phyloP scores from a whole-genome alignment of 2,329 filamentous ascomycete genomes.

The Calonectria fujianensis region DNA sequence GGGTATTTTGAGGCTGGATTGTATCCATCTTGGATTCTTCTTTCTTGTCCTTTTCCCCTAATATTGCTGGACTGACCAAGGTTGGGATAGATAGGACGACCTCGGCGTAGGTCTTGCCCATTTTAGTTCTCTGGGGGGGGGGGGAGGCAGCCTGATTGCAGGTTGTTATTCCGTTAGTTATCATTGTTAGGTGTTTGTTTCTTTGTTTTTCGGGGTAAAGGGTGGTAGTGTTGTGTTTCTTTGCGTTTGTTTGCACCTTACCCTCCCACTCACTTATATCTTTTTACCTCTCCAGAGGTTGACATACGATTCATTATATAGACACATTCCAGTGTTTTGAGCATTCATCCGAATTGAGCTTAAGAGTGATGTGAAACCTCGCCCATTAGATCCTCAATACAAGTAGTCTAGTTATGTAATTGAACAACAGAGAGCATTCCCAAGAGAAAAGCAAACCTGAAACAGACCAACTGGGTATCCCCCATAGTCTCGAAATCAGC shows the following conservation, averaged over 20 bases:
- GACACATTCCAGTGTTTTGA: neutral
- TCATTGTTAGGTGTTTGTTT: neutral
- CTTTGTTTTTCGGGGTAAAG: neutral
- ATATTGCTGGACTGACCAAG: neutral
- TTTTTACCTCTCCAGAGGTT: neutral
- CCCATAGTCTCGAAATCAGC: neutral
- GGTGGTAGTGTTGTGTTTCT: neutral
- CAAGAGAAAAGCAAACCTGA: neutral
- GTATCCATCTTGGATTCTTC: neutral
- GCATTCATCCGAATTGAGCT: neutral
- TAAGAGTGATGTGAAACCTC: neutral
- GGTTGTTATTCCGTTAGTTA: neutral
- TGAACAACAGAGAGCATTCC: constrained; percentile 30
- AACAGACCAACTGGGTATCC: constrained; percentile 1
- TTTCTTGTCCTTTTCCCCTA: neutral
- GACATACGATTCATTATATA: neutral
- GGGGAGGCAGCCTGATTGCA: neutral
- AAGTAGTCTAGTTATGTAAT: constrained; percentile 15
- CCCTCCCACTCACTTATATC: neutral
- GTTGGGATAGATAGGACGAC: neutral
- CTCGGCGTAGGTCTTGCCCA: neutral
- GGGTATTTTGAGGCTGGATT: neutral
- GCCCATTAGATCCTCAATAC: constrained; percentile 3
- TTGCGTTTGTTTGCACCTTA: neutral
- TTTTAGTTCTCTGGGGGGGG: neutral